Percentiles rank a stretch among this genome's conserved stretches.
phyloP scores from a whole-genome alignment of 441 rosid genomes.

The Isatis lusitanica region DNA sequence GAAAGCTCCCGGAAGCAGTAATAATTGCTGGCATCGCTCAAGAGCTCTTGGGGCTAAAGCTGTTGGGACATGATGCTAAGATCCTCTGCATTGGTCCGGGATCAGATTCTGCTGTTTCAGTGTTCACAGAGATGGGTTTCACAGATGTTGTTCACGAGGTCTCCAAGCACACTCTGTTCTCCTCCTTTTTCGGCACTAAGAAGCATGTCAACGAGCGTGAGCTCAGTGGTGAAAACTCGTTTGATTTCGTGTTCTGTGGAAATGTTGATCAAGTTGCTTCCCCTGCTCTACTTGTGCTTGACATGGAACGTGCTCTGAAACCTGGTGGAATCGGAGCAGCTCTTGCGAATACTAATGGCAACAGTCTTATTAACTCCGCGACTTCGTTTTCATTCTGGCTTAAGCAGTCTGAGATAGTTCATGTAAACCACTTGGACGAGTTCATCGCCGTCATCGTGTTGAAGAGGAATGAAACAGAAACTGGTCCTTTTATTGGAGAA shows the following conservation, averaged over 20 bases:
- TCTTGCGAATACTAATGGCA: constrained; percentile 46
- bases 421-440: constrained; percentile 50
- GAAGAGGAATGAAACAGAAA: constrained; percentile 46
- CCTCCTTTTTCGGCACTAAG: constrained; percentile 48
- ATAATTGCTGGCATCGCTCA: constrained; percentile 32
- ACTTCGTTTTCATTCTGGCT: constrained; percentile 57
- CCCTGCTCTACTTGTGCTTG: constrained; percentile 60
- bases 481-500: constrained; percentile 41
- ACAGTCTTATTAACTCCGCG: constrained; percentile 54
- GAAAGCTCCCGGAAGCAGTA: constrained; percentile 41
- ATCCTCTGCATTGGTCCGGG: constrained; percentile 68
- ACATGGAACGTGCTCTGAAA: constrained; percentile 66
- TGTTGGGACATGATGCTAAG: constrained; percentile 47
- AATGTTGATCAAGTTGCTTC: constrained; percentile 55
- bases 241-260: constrained; percentile 63
- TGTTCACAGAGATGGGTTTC: constrained; percentile 63
- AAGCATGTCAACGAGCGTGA: constrained; percentile 51
- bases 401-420: constrained; percentile 58
- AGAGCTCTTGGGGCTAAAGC: constrained; percentile 50
- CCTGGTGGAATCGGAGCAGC: constrained; percentile 73
- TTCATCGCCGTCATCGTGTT: constrained; percentile 58
- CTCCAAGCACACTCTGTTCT: constrained; percentile 46
- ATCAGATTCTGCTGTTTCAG: constrained; percentile 47
- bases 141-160: constrained; percentile 41
- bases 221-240: constrained; percentile 47